Evolutionary conservation across 2,329 filamentous ascomycete species (phyloP), one percentile per base, ranked within the genome.

Genomic region (Coniosporium tulheliwenetii): DNA sequence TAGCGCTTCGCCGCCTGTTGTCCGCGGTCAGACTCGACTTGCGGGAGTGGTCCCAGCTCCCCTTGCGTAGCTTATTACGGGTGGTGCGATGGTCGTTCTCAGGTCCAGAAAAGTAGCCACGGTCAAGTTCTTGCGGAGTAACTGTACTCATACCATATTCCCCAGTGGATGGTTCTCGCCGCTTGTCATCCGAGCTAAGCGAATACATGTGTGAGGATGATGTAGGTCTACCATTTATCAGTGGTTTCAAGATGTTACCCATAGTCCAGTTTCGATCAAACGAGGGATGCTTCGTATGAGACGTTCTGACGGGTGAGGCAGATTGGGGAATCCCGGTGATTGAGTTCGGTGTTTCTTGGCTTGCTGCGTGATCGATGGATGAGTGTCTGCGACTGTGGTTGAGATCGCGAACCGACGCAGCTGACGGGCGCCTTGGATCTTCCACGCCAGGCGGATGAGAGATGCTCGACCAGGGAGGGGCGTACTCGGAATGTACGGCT

Each of bases 31-130:
- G 81, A 60, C 84, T 93, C 10, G 81, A 76, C 49, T 82, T 80
- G 37, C 78, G 72, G 32, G 80, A 78, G 57, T 85, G 75, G 26
- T 61, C 64, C 14, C 65, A 63, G 45, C 61, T 60, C 45, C 83
- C 79, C 59, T 84, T 85, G 16, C 60, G 57, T 47, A 95, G 66
- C 37, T 91, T 69, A 54, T 85, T 93, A 37, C 83, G 75, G 39
- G 57, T 61, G 50, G 75, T 77, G 43, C 81, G 76, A 36, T 74
- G 74, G 47, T 95, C 86, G 9, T 78, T 68, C 52, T 96, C 89
- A 12, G 81, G 82, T 2, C 87, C 85, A 7, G 89, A 95, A 55
- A 95, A 94, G 59, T 96, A 96, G 16, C 87, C 89, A 31, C 85
- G 75, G 52, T 96, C 91, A 12, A 85, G 59, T 45, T 93, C 83